These are phyloP conservation scores for Pichia sp. DNA, from an alignment of 1,139 yeast species.

Conservation along the genomic window DNA sequence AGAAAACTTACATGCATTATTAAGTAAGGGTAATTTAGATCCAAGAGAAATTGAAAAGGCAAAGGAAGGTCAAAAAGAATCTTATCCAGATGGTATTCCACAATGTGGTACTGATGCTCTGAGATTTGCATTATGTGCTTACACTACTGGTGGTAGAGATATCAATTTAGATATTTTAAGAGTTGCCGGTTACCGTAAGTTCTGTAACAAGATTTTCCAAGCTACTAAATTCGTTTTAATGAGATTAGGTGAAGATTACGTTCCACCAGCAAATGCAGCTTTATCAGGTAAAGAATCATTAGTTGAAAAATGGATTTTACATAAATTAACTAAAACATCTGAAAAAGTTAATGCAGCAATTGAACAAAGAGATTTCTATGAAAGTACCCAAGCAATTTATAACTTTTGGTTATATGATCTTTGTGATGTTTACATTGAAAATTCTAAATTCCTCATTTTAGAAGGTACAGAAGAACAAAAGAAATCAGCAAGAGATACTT, in stretches of 20 bases:
- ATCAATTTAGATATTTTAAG: slow-evolving; percentile 92
- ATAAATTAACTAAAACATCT: slow-evolving; percentile 69
- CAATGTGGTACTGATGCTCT: slow-evolving; percentile 99
- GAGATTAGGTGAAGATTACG: slow-evolving; percentile 83
- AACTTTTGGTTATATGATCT: slow-evolving; percentile 91
- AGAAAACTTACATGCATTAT: slow-evolving; percentile 72
- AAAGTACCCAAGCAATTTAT: slow-evolving; percentile 79
- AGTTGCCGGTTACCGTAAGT: slow-evolving; percentile 98
- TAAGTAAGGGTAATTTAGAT: slow-evolving; percentile 77
- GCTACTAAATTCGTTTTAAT: slow-evolving; percentile 95
- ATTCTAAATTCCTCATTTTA: slow-evolving; percentile 84
- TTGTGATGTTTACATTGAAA: slow-evolving; percentile 97
- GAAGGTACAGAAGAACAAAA: slow-evolving; percentile 84
- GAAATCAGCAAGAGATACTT: slow-evolving; percentile 87
- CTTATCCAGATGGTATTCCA: slow-evolving; percentile 96
- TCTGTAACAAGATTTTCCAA: slow-evolving; percentile 98
- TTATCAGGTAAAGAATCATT: slow-evolving; percentile 78
- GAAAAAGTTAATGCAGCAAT: slow-evolving; percentile 58
- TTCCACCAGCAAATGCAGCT: slow-evolving; percentile 60
- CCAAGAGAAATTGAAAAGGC: slow-evolving; percentile 86
- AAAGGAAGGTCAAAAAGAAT: slow-evolving; percentile 75
- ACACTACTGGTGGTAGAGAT: slow-evolving; percentile 98
- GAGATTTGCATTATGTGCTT: slow-evolving; percentile 96
- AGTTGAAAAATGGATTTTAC: slow-evolving; percentile 95
- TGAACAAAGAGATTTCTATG: slow-evolving; percentile 84